phyloP scores from a whole-genome alignment of 192 early-diverging fungal genomes.

The Linnemannia schmuckeri region DNA sequence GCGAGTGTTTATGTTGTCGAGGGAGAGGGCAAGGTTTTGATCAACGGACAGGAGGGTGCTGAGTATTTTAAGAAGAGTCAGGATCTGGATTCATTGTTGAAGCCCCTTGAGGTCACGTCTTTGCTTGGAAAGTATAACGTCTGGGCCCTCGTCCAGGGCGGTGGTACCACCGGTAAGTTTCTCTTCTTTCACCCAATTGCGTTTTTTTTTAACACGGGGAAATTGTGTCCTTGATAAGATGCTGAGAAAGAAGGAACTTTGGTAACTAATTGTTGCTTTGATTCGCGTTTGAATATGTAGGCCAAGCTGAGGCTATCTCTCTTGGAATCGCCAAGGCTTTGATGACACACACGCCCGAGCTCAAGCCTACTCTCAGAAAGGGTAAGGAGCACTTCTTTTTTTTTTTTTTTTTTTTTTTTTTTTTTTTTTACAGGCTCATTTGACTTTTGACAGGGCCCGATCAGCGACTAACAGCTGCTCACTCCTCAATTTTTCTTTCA shows the following conservation, averaged over 20 bases:
- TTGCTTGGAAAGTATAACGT: constrained; percentile 87
- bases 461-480: background rate
- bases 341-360: constrained; percentile 69
- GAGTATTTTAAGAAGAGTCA: constrained; percentile 80
- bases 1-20: constrained; percentile 82
- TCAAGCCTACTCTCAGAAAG: constrained; percentile 67
- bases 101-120: constrained; percentile 77
- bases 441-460: background rate
- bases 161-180: constrained; percentile 77
- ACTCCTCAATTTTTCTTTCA: constrained; percentile 8
- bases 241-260: background rate
- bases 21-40: constrained; percentile 75
- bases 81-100: constrained; percentile 78
- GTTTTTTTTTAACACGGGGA: background rate
- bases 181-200: background rate
- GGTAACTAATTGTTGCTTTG: background rate
- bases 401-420: constrained; percentile 5
- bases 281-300: constrained; percentile 28
- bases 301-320: constrained; percentile 89
- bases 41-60: constrained; percentile 83
- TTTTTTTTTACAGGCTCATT: background rate
- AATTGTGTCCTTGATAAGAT: background rate
- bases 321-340: constrained; percentile 84
- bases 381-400: constrained; percentile 44
- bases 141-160: constrained; percentile 84